phyloP scores from a whole-genome alignment of 2,329 filamentous ascomycete species.

The Beauveria rudraprayagi region DNA sequence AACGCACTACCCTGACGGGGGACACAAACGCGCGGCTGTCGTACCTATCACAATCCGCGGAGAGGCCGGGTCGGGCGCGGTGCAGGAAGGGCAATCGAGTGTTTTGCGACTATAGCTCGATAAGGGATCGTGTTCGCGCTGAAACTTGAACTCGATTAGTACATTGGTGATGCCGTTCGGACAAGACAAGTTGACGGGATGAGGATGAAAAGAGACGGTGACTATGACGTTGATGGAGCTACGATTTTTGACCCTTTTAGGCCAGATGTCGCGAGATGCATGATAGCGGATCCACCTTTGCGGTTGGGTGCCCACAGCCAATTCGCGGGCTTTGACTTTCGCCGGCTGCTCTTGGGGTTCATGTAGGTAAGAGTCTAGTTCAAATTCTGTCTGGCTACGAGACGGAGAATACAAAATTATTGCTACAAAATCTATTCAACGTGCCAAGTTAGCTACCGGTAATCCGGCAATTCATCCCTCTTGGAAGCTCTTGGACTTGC shows the following conservation, averaged over 20 bases:
- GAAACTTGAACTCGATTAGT: no score
- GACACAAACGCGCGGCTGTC: background rate
- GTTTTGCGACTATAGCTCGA: background rate
- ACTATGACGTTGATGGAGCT: conserved; percentile 8
- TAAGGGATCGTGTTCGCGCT: background rate
- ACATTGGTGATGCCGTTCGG: background rate
- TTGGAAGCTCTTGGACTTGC: no score
- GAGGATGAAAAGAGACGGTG: background rate
- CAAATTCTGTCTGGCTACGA: no score
- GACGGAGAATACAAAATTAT: no score
- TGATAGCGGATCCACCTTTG: background rate
- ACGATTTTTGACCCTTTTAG: conserved; percentile 8
- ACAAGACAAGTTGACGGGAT: background rate
- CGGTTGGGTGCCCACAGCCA: background rate
- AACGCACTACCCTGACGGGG: background rate
- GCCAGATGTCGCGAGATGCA: conserved; percentile 11
- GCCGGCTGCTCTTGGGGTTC: no score
- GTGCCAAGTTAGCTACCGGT: no score
- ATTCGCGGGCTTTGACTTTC: no score
- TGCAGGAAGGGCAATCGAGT: background rate
- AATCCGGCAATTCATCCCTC: no score
- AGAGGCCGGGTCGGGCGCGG: background rate
- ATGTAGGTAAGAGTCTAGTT: no score
- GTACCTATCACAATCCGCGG: background rate
- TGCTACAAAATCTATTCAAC: no score